These are phyloP conservation scores for Mucor piriformis DNA, from an alignment of 371 early-diverging fungal species.

Conservation along the genomic window DNA sequence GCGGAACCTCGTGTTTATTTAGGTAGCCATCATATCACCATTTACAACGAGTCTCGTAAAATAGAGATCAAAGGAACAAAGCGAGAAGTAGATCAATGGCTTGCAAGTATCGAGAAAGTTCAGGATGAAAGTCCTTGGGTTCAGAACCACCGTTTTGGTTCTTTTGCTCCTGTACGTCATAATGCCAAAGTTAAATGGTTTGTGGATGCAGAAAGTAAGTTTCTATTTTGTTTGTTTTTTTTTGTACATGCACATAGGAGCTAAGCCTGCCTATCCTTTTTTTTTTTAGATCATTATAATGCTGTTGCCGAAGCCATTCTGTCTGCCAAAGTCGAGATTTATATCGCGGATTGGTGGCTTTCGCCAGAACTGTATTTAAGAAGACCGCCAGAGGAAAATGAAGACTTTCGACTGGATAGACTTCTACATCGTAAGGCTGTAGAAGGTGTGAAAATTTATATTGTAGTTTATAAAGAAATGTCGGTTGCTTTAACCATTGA, in stretches of 20 bases:
- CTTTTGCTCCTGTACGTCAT: slow-evolving; percentile 81
- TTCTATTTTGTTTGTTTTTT: not conserved
- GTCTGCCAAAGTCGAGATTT: slow-evolving; percentile 78
- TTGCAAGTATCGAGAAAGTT: slow-evolving; percentile 61
- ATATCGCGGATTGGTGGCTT: slow-evolving; percentile 94
- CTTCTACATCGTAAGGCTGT: slow-evolving; percentile 82
- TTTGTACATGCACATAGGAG: not conserved
- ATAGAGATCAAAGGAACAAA: slow-evolving; percentile 72
- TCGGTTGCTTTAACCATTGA: slow-evolving; percentile 78
- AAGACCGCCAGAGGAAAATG: slow-evolving; percentile 73
- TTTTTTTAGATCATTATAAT: slow-evolving; percentile 79
- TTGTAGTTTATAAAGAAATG: slow-evolving; percentile 91
- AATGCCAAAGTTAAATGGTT: slow-evolving; percentile 75
- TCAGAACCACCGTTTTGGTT: slow-evolving; percentile 68
- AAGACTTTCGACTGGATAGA: slow-evolving; percentile 82
- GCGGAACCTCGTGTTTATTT: slow-evolving; percentile 29
- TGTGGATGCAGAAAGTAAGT: slow-evolving; percentile 75
- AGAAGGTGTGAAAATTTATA: slow-evolving; percentile 89
- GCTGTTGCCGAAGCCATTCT: slow-evolving; percentile 80
- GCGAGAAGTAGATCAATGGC: slow-evolving; percentile 68
- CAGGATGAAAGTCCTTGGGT: slow-evolving; percentile 73
- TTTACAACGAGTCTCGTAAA: slow-evolving; percentile 60
- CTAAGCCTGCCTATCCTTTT: too few relatives aligned
- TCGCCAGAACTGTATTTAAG: slow-evolving; percentile 84
- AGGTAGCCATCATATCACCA: slow-evolving; percentile 42